Conservation (phyloP, 106 monocot species). For the Amphibolis antarctica region DNA sequence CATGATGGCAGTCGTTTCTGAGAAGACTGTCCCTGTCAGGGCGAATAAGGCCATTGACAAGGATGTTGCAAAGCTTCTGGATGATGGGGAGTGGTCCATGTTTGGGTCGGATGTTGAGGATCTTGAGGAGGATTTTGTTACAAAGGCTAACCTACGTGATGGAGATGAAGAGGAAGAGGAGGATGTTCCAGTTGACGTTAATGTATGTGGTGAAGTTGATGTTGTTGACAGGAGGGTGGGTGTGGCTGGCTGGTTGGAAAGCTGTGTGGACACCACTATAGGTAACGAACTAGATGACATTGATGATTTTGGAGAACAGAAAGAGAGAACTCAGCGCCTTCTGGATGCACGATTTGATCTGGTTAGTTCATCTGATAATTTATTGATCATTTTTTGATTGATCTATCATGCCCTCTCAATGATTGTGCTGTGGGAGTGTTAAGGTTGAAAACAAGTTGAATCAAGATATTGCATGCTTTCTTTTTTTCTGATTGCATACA, state of each 20-base stretch:
- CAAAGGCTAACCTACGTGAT: conserved; percentile 46
- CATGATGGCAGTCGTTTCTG: conserved; percentile 37
- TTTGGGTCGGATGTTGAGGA: conserved; percentile 87
- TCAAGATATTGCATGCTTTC: too few relatives aligned
- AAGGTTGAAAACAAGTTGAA: too few relatives aligned
- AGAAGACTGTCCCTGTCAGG: conserved; percentile 38
- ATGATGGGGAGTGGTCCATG: conserved; percentile 55
- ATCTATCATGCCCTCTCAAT: too few relatives aligned
- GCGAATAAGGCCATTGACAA: conserved; percentile 56
- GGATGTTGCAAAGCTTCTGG: conserved; percentile 62
- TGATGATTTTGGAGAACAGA: conserved; percentile 17
- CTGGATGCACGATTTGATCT: conserved; percentile 84
- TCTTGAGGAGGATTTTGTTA: conserved; percentile 89
- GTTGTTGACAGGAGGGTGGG: background rate
- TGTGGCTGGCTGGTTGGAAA: conserved; percentile 2
- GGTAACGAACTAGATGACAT: background rate
- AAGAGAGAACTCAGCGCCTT: conserved; percentile 38
- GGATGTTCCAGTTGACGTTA: background rate
- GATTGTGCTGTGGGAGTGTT: too few relatives aligned
- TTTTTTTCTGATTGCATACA: too few relatives aligned
- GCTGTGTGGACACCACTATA: background rate
- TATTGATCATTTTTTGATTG: too few relatives aligned
- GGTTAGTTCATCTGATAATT: conserved; percentile 31
- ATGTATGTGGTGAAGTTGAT: background rate
- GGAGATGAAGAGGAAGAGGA: conserved; percentile 17